These are phyloP conservation scores for Pelargonium australe DNA, from an alignment of 441 rosid species.

Conservation along the genomic window DNA sequence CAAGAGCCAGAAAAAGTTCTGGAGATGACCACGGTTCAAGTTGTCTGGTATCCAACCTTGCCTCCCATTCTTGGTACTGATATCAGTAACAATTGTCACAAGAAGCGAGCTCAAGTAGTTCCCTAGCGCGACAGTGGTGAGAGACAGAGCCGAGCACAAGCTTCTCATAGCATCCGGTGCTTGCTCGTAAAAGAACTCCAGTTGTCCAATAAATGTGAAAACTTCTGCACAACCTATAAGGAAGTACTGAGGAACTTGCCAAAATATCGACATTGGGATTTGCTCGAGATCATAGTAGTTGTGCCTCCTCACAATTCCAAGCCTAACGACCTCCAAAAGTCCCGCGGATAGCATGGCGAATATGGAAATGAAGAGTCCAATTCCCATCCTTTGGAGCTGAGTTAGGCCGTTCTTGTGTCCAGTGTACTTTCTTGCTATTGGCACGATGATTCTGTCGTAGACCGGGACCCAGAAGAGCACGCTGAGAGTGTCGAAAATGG, in stretches of 20 bases:
- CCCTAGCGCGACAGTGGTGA: conserved; percentile 73
- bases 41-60: conserved; percentile 89
- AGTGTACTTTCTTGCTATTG: conserved; percentile 56
- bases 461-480: conserved; percentile 88
- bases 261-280: conserved; percentile 75
- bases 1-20: conserved; percentile 66
- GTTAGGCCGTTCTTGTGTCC: conserved; percentile 82
- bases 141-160: conserved; percentile 72
- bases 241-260: conserved; percentile 88
- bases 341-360: conserved; percentile 69
- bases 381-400: conserved; percentile 88
- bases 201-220: conserved; percentile 73
- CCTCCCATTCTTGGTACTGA: conserved; percentile 45
- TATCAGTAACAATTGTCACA: conserved; percentile 58
- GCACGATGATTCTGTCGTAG: conserved; percentile 66
- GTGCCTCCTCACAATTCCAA: conserved; percentile 40
- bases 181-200: conserved; percentile 89
- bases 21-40: conserved; percentile 67
- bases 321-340: conserved; percentile 53
- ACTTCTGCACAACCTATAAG: conserved; percentile 89
- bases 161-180: conserved; percentile 97
- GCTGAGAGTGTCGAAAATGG: conserved; percentile 77
- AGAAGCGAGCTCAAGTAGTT: conserved; percentile 75
- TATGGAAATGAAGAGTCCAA: conserved; percentile 75
- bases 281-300: conserved; percentile 51